Evolutionary conservation across 2,329 filamentous ascomycete genomes (phyloP).

Genomic region (Beauveria sp.): DNA sequence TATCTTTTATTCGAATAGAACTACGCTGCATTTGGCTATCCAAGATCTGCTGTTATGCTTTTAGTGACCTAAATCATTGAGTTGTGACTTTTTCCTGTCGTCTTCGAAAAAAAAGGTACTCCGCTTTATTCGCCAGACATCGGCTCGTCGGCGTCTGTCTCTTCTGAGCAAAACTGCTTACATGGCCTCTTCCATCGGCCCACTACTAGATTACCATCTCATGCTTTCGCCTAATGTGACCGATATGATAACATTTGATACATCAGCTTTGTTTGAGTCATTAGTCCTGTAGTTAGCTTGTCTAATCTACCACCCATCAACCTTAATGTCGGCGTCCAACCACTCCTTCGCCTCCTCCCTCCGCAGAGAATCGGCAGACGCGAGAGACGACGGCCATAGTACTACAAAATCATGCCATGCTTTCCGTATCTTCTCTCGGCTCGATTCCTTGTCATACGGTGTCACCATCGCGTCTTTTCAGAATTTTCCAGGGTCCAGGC

Average conservation of each 20-base stretch:
- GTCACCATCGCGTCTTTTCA: not conserved
- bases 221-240: no score
- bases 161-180: not conserved
- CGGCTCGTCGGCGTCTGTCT: not conserved
- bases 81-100: no score
- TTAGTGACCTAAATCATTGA: no score
- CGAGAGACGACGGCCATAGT: not conserved
- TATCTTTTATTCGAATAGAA: no score
- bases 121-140: not conserved
- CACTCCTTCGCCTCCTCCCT: not conserved
- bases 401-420: not conserved
- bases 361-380: not conserved
- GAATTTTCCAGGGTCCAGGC: not conserved
- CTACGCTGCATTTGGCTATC: no score
- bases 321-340: no score
- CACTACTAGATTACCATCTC: not conserved
- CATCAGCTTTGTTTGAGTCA: no score
- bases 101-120: not conserved
- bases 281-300: no score
- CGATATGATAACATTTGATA: no score
- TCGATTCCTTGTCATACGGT: not conserved
- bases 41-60: no score
- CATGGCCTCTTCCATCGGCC: constrained; percentile 3
- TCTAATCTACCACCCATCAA: no score
- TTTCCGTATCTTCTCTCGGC: not conserved